phyloP scores from a whole-genome alignment of 2,329 filamentous ascomycete genomes.

The Diaporthe vexans region DNA sequence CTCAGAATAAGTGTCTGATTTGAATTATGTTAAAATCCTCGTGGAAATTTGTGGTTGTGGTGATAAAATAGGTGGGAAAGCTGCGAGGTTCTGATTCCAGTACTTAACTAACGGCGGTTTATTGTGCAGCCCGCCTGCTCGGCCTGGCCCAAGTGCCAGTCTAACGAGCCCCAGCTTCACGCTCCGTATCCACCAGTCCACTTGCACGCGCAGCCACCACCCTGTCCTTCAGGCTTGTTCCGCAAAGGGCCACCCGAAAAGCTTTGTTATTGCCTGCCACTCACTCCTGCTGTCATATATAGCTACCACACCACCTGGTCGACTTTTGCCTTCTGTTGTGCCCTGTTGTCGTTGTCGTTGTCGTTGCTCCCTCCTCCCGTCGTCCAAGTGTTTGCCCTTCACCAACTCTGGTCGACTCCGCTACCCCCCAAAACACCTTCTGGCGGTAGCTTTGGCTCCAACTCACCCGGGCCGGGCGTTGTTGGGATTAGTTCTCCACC shows the following conservation, averaged over 20 bases:
- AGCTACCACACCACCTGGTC: not conserved
- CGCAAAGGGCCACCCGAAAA: slow-evolving; percentile 26
- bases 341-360: not conserved
- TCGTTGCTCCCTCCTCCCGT: not conserved
- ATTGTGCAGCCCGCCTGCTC: no score
- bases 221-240: slow-evolving; percentile 3
- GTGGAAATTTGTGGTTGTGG: no score
- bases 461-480: not conserved
- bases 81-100: no score
- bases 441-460: slow-evolving; percentile 15
- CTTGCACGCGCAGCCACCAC: slow-evolving; percentile 29
- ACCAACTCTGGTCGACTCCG: slow-evolving; percentile 5
- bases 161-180: slow-evolving; percentile 37
- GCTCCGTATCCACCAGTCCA: slow-evolving; percentile 35
- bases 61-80: no score
- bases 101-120: no score
- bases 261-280: slow-evolving; percentile 31
- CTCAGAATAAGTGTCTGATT: no score
- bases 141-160: slow-evolving; percentile 35
- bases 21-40: no score
- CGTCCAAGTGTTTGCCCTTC: not conserved
- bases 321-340: not conserved
- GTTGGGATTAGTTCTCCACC: slow-evolving; percentile 22
- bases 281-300: not conserved
- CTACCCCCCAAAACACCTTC: not conserved